These are phyloP conservation scores for Colletotrichum godetiae DNA, from an alignment of 2,329 filamentous ascomycete species.

Conservation along the genomic window DNA sequence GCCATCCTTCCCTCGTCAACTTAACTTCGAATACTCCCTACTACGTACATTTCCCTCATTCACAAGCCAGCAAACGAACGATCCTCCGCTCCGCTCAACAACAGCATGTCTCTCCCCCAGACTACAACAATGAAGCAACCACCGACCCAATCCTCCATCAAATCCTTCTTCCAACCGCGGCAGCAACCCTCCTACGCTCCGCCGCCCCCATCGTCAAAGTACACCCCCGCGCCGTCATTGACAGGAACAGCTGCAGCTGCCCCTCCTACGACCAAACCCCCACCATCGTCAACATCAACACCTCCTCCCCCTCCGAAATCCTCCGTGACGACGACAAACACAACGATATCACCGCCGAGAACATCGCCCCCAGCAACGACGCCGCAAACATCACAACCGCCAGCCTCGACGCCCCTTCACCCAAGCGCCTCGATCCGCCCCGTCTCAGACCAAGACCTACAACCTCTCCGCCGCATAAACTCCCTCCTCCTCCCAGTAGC, in stretches of 20 bases:
- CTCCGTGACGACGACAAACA: slow-evolving; percentile 1
- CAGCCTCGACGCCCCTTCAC: slow-evolving; percentile 49
- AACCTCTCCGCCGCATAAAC: slow-evolving; percentile 72
- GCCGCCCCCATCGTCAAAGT: slow-evolving; percentile 49
- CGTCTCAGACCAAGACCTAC: slow-evolving; percentile 62
- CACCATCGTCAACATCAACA: slow-evolving; percentile 41
- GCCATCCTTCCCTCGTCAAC: background rate
- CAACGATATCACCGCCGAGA: slow-evolving; percentile 36
- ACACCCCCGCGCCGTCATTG: slow-evolving; percentile 42
- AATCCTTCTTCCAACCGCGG: slow-evolving; percentile 69
- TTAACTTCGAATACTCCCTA: background rate
- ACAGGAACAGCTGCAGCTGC: slow-evolving; percentile 34
- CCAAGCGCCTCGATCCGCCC: slow-evolving; percentile 64
- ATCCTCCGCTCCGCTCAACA: slow-evolving; percentile 45
- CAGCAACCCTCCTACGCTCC: slow-evolving; percentile 55
- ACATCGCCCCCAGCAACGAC: slow-evolving; percentile 22
- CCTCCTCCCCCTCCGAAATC: slow-evolving; percentile 28
- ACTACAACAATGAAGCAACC: slow-evolving; percentile 44
- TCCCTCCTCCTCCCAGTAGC: slow-evolving; percentile 71
- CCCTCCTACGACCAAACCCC: slow-evolving; percentile 44
- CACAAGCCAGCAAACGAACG: slow-evolving; percentile 41
- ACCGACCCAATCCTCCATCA: slow-evolving; percentile 66
- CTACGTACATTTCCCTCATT: background rate
- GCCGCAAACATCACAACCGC: slow-evolving; percentile 39
- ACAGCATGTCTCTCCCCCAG: slow-evolving; percentile 52